A percentile compares a stretch with the other conserved stretches of the same genome.
phyloP scores from a whole-genome alignment of 495 filamentous ascomycete species.

The Hypoxylon subgilvum region DNA sequence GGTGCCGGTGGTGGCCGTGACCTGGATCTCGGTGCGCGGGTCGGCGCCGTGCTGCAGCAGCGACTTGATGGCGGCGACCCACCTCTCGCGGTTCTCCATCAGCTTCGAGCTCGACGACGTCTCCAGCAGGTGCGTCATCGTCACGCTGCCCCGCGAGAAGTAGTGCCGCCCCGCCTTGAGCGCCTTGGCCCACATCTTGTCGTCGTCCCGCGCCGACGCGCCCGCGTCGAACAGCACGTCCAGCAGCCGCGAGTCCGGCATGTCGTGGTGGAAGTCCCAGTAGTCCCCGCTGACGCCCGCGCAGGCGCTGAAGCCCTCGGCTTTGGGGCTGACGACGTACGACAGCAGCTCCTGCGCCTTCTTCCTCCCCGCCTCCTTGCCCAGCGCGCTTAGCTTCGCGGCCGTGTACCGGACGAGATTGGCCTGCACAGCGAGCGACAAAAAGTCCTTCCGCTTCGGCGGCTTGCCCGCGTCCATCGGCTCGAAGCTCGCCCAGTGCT shows the following conservation, averaged over 20 bases:
- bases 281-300: constrained; percentile 40
- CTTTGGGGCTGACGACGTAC: constrained; percentile 38
- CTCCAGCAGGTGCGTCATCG: constrained; percentile 43
- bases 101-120: constrained; percentile 37
- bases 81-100: constrained; percentile 41
- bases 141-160: constrained; percentile 40
- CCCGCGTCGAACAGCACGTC: constrained; percentile 38
- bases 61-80: constrained; percentile 42
- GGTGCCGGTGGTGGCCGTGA: constrained; percentile 29
- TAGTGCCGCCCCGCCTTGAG: constrained; percentile 40
- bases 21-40: constrained; percentile 34
- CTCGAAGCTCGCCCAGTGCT: constrained; percentile 43
- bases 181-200: constrained; percentile 32
- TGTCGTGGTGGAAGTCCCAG: constrained; percentile 44
- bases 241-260: constrained; percentile 39
- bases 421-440: constrained; percentile 39
- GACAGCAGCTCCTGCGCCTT: constrained; percentile 40
- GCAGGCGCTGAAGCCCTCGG: constrained; percentile 42
- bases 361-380: constrained; percentile 21
- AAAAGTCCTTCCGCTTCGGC: constrained; percentile 41
- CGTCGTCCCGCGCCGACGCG: constrained; percentile 23
- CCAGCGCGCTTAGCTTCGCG: constrained; percentile 21
- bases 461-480: constrained; percentile 46
- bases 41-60: constrained; percentile 40
- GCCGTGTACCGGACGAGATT: constrained; percentile 40